phyloP scores from a whole-genome alignment of 1,284 basidiomycete species.

The Trametes pubescens region DNA sequence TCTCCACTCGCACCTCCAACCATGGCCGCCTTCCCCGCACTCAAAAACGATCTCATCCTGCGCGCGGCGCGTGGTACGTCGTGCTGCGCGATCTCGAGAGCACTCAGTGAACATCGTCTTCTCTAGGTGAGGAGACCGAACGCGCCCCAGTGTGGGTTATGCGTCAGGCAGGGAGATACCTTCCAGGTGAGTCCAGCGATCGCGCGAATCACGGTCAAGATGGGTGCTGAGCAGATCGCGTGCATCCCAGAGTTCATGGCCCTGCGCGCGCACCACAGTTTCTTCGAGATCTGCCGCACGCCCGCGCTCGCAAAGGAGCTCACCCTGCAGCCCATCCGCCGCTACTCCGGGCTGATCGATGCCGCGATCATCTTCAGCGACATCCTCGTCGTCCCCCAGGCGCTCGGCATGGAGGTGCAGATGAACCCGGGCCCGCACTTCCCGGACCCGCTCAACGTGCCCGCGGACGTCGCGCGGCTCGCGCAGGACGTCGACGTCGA shows the following conservation, averaged over 20 bases:
- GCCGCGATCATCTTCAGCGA: constrained; percentile 97
- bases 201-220: not conserved
- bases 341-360: constrained; percentile 86
- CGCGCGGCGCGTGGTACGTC: constrained; percentile 82
- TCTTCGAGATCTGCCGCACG: constrained; percentile 93
- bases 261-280: constrained; percentile 85
- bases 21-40: constrained; percentile 63
- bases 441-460: constrained; percentile 82
- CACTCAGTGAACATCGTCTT: constrained; percentile 1
- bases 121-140: constrained; percentile 83
- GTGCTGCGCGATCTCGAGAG: too few relatives aligned
- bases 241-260: constrained; percentile 79
- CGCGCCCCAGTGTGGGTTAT: constrained; percentile 99
- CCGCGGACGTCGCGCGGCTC: constrained; percentile 75
- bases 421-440: constrained; percentile 94
- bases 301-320: constrained; percentile 87
- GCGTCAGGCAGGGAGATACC: constrained; percentile 96
- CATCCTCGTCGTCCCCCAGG: constrained; percentile 95
- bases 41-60: constrained; percentile 91
- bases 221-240: constrained; percentile 3
- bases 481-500: constrained; percentile 74
- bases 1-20: not conserved
- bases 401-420: constrained; percentile 92
- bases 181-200: constrained; percentile 74
- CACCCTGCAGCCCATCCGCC: constrained; percentile 91